phyloP scores from a whole-genome alignment of 768 basidiomycete species.

The Pleurotus citrinopileatus region DNA sequence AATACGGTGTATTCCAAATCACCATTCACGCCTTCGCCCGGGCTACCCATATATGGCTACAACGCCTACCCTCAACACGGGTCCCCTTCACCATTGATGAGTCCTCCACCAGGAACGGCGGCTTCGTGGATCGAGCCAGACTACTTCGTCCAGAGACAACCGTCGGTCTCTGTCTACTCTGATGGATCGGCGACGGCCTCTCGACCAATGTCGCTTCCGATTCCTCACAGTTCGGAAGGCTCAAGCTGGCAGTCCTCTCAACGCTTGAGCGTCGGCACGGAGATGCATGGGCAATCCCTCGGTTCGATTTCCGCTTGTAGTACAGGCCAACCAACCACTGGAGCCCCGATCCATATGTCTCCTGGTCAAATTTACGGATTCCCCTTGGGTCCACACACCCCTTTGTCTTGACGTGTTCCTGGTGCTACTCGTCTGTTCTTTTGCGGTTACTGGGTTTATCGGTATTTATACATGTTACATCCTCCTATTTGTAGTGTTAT shows the following conservation, averaged over 20 bases:
- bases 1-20: slow-evolving; percentile 39
- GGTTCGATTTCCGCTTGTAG: too few species aligned
- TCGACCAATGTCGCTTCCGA: background rate
- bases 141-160: background rate
- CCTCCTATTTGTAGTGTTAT: too few species aligned
- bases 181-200: slow-evolving; percentile 1
- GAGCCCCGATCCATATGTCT: too few species aligned
- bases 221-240: background rate
- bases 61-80: background rate
- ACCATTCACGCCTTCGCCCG: slow-evolving; percentile 11
- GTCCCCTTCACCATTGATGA: background rate
- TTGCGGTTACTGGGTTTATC: too few species aligned
- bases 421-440: too few species aligned
- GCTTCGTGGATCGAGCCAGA: slow-evolving; percentile 5
- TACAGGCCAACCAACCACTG: too few species aligned
- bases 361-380: too few species aligned
- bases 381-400: too few species aligned
- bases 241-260: background rate
- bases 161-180: slow-evolving; percentile 1
- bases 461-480: too few species aligned
- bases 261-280: background rate
- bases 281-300: too few species aligned
- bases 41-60: background rate
- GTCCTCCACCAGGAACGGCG: background rate
- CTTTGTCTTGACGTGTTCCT: too few species aligned